phyloP scores from a whole-genome alignment of 2,329 filamentous ascomycete species.

The Ilyonectria mors-panacis region DNA sequence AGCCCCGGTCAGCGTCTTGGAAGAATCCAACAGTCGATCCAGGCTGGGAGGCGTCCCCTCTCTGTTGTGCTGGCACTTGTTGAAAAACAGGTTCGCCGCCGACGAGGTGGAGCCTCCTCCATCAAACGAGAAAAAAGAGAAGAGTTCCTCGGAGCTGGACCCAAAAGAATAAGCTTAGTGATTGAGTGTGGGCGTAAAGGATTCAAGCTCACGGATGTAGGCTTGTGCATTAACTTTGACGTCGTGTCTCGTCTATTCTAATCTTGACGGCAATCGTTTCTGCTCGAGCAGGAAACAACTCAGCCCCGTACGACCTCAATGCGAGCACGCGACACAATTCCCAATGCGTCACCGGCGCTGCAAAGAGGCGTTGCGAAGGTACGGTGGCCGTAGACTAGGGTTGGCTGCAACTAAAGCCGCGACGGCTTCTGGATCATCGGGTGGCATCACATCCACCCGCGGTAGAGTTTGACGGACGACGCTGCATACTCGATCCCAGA shows the following conservation, averaged over 20 bases:
- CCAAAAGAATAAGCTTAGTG: constrained; percentile 7
- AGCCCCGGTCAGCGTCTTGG: background rate
- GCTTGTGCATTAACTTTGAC: constrained; percentile 1
- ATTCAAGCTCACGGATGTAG: background rate
- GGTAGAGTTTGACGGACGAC: constrained; percentile 1
- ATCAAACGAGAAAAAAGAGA: background rate
- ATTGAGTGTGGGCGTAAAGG: background rate
- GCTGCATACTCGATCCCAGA: background rate
- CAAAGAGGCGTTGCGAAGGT: constrained; percentile 19
- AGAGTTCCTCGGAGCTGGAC: too few species aligned
- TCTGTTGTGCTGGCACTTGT: background rate
- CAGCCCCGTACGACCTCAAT: background rate
- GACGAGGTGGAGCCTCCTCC: background rate
- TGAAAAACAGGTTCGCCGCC: background rate
- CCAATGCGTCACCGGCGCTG: constrained; percentile 41
- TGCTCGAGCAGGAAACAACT: background rate
- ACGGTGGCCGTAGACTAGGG: constrained; percentile 15
- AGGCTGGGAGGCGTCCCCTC: background rate
- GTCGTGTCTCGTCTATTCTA: constrained; percentile 4
- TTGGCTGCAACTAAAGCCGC: constrained; percentile 21
- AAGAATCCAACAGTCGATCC: background rate
- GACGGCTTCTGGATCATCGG: background rate
- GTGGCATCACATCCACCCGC: background rate
- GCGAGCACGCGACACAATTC: constrained; percentile 41
- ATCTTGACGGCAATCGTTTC: background rate